Evolutionary conservation across 1,139 yeast genomes (phyloP), one percentile per base, ranked within the genome.

Genomic region (Pichia sp.): DNA sequence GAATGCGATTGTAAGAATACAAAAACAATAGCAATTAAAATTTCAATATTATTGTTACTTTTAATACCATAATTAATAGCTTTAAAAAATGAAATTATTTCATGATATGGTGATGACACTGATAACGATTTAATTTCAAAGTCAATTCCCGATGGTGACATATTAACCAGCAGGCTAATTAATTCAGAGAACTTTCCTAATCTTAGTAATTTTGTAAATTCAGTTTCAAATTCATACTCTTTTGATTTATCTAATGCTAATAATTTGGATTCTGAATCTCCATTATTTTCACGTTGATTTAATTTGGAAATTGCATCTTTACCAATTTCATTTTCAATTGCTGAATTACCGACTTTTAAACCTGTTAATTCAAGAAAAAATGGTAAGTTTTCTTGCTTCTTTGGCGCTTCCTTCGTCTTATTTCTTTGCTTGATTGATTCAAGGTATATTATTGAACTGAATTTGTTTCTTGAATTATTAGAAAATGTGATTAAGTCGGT

Each of bases 351-450:
- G 46, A 81, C 85, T 22, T 74, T 71, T 46, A 75, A 79, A 39
- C 88, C 89, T 4, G 77, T 64, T 32, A 83, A 68, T 43, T 80
- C 78, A 52, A 94, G 70, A 66, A 79, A 79, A 68, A 94, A 94
- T 11, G 98, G 97, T 0, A 89, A 80, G 53, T 80, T 77, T 56
- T 84, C 85, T 2, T 97, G 90, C 56, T 83, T 88, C 70, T 86
- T 86, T 25, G 94, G 87, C 0, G 94, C 85, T 61, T 88, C 97
- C 51, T 72, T 82, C 11, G 98, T 97, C 66, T 87, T 92, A 62
- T 89, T 89, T 59, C 97, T 78, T 63, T 78, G 80, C 60, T 80
- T 87, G 57, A 94, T 90, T 7, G 82, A 78, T 58, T 94, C 97
- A 58, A 94, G 69, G 62, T 92, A 84, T 42, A 87, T 68, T 46